These are phyloP conservation scores for Crithidia brevicula DNA, from an alignment of 208 protist species.

Conservation along the genomic window DNA sequence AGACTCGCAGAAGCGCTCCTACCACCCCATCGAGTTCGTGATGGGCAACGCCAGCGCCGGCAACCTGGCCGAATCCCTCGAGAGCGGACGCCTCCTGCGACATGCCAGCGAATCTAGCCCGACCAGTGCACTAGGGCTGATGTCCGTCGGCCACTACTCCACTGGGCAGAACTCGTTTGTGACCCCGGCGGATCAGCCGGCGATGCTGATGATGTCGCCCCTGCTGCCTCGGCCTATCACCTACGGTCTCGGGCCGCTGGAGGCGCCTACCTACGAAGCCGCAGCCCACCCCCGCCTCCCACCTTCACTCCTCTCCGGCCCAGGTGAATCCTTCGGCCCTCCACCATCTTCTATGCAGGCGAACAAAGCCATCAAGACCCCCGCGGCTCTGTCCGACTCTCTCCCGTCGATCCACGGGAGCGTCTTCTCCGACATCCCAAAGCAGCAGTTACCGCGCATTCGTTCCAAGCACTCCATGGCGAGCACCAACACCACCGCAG, in stretches of 20 bases:
- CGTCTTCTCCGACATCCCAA: not conserved
- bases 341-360: not conserved
- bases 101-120: conserved; percentile 5
- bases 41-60: not conserved
- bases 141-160: not conserved
- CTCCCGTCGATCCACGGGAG: conserved; percentile 4
- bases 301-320: not conserved
- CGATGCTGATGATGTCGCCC: not conserved
- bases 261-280: not conserved
- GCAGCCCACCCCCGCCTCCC: not conserved
- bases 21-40: conserved; percentile 21
- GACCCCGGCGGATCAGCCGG: not conserved
- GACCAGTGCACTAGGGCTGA: not conserved
- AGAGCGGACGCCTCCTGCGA: conserved; percentile 3
- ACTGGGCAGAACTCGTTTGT: conserved; percentile 9
- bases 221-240: conserved; percentile 12
- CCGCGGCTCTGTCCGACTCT: conserved; percentile 13
- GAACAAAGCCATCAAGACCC: not conserved
- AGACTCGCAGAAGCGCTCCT: conserved; percentile 23
- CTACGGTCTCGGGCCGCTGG: conserved; percentile 1
- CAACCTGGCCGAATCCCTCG: conserved; percentile 2
- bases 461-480: not conserved
- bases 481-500: not conserved
- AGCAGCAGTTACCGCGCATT: conserved; percentile 1
- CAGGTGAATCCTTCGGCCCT: not conserved